phyloP scores from a whole-genome alignment of 805 yeast species.

The Candida quercuum region DNA sequence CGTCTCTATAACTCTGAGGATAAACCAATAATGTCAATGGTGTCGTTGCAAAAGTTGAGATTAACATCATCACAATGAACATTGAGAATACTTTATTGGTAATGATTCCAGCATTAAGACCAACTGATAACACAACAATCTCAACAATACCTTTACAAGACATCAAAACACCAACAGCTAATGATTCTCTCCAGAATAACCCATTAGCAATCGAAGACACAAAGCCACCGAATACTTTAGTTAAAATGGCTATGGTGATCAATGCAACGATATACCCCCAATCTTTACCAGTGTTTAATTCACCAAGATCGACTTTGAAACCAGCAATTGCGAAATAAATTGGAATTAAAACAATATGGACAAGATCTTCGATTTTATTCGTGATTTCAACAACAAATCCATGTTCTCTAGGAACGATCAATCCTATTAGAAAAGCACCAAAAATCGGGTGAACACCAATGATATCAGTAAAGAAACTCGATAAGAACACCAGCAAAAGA shows the following conservation, averaged over 20 bases:
- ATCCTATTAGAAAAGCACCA: constrained; percentile 78
- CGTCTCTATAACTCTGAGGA: constrained; percentile 56
- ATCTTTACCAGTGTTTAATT: constrained; percentile 57
- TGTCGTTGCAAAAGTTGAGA: constrained; percentile 74
- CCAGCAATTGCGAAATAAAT: constrained; percentile 80
- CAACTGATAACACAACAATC: constrained; percentile 71
- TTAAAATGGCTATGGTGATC: constrained; percentile 59
- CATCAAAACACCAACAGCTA: constrained; percentile 76
- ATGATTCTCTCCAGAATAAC: constrained; percentile 65
- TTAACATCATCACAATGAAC: constrained; percentile 80
- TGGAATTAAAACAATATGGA: constrained; percentile 66
- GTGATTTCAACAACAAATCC: constrained; percentile 66
- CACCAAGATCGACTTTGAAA: constrained; percentile 60
- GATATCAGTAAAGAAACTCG: constrained; percentile 76
- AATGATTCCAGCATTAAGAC: constrained; percentile 66
- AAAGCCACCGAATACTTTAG: constrained; percentile 65
- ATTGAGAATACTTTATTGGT: constrained; percentile 63
- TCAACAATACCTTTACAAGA: constrained; percentile 88
- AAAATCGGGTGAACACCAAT: constrained; percentile 85
- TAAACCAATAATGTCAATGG: constrained; percentile 61
- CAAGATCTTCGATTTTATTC: constrained; percentile 73
- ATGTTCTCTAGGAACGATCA: constrained; percentile 70
- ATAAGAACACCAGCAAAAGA: constrained; percentile 49
- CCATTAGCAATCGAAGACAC: constrained; percentile 59
- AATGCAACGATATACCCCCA: constrained; percentile 77